These are phyloP conservation scores for Babesia ovata DNA, from an alignment of 169 alveolate species.

Conservation along the genomic window DNA sequence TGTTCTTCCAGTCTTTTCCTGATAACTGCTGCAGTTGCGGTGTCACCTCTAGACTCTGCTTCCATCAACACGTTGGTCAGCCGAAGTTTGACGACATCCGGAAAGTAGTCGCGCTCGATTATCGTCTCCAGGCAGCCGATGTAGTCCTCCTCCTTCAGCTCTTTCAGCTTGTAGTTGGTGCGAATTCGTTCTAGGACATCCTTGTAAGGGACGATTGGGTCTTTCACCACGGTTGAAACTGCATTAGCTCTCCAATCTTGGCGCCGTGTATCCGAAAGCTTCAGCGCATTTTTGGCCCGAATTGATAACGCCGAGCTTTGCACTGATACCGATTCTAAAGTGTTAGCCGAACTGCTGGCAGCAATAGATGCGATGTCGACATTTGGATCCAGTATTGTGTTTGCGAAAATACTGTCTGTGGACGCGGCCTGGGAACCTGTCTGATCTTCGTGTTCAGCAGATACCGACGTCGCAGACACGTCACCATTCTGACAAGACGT, in stretches of 20 bases:
- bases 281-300: neutral
- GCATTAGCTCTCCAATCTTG: constrained; percentile 18
- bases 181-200: constrained; percentile 33
- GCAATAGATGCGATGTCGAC: neutral
- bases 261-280: neutral
- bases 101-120: constrained; percentile 76
- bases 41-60: constrained; percentile 40
- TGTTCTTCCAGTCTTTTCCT: constrained; percentile 12
- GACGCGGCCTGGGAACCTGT: neutral
- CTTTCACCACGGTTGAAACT: constrained; percentile 8
- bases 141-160: constrained; percentile 75
- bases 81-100: constrained; percentile 67
- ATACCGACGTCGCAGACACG: too few relatives aligned
- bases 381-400: constrained; percentile 17
- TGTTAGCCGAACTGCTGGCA: neutral
- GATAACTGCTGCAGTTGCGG: constrained; percentile 1
- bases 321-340: neutral
- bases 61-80: constrained; percentile 26
- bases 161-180: constrained; percentile 37
- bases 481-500: too few relatives aligned
- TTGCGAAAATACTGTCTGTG: neutral
- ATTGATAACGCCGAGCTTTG: neutral
- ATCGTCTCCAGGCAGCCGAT: constrained; percentile 70
- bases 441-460: too few relatives aligned
- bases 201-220: constrained; percentile 45